Evolutionary conservation across 805 yeast genomes (phyloP).

Genomic region (Hanseniaspora pseudoguilliermondii): DNA sequence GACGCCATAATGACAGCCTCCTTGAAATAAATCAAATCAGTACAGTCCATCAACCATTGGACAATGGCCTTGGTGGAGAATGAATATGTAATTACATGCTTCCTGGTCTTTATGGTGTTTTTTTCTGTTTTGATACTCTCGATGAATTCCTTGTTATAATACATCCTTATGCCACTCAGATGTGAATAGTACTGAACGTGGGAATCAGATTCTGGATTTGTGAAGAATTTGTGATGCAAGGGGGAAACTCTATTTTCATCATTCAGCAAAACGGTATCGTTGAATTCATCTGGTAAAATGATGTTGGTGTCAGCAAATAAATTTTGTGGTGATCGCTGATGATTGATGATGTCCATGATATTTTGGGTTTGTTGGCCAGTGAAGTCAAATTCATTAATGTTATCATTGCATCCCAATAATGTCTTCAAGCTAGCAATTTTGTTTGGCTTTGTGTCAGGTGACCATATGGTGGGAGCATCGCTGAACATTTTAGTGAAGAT

Average conservation of each 20-base stretch:
- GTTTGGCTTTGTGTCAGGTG: slow-evolving; percentile 42
- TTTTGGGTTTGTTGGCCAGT: slow-evolving; percentile 2
- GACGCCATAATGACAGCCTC: slow-evolving; percentile 46
- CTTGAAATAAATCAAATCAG: slow-evolving; percentile 45
- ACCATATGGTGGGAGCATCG: slow-evolving; percentile 55
- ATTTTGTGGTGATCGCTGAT: slow-evolving; percentile 9
- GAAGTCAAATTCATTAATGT: slow-evolving; percentile 27
- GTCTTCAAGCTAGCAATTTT: slow-evolving; percentile 30
- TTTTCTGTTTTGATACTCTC: neutral
- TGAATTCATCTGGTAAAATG: neutral
- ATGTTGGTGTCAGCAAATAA: neutral
- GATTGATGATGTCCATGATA: neutral
- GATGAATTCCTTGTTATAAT: slow-evolving; percentile 31
- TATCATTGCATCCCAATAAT: slow-evolving; percentile 25
- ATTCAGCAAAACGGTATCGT: slow-evolving; percentile 11
- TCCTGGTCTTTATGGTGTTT: slow-evolving; percentile 10
- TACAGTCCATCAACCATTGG: slow-evolving; percentile 87
- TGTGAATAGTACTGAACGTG: slow-evolving; percentile 69
- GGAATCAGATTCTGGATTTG: slow-evolving; percentile 80
- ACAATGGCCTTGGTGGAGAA: slow-evolving; percentile 64
- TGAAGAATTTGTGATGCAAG: slow-evolving; percentile 60
- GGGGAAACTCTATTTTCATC: slow-evolving; percentile 38
- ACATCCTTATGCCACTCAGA: slow-evolving; percentile 49
- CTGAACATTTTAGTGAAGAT: slow-evolving; percentile 58
- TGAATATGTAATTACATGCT: slow-evolving; percentile 30